A percentile compares a stretch with the other conserved stretches of the same genome.
Evolutionary conservation across 2,329 filamentous ascomycete species (phyloP).

Genomic region (Fusarium sp.): DNA sequence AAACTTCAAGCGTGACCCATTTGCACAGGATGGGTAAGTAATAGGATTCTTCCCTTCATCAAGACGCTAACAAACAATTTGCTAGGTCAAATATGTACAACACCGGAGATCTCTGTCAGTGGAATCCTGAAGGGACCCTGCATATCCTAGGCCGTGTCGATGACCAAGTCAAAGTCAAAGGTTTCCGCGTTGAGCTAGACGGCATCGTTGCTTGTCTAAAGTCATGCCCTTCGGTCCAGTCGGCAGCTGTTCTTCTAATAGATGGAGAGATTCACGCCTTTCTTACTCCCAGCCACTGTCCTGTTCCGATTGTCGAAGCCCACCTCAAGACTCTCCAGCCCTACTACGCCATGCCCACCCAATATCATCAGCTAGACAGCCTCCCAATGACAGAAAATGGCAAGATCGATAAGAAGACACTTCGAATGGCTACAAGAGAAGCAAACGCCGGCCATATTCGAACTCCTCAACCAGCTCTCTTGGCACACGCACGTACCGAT

Average conservation of each 20-base stretch:
- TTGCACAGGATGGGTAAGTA: constrained; percentile 57
- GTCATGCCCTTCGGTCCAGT: constrained; percentile 54
- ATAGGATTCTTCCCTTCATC: no score
- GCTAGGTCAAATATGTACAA: constrained; percentile 61
- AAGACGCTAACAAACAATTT: neutral
- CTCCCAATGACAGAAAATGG: constrained; percentile 64
- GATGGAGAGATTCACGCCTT: constrained; percentile 61
- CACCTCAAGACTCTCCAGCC: constrained; percentile 57
- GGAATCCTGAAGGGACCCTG: constrained; percentile 61
- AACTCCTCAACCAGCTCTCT: constrained; percentile 18
- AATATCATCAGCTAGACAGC: constrained; percentile 52
- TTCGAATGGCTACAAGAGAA: constrained; percentile 39
- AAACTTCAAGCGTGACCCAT: constrained; percentile 61
- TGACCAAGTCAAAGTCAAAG: constrained; percentile 69
- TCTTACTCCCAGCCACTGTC: constrained; percentile 51
- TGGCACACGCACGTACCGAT: constrained; percentile 35
- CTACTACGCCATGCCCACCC: constrained; percentile 63
- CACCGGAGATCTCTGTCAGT: constrained; percentile 66
- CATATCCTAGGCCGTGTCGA: constrained; percentile 65
- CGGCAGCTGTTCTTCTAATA: constrained; percentile 58
- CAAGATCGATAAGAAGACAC: constrained; percentile 62
- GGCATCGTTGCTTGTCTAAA: constrained; percentile 61
- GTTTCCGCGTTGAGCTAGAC: constrained; percentile 69
- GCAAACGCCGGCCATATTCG: neutral
- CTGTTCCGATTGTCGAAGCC: constrained; percentile 49